A percentile compares a stretch with the other conserved stretches of the same genome.
Conservation (phyloP, 495 filamentous ascomycete genomes). For the Neurospora cerealis region DNA sequence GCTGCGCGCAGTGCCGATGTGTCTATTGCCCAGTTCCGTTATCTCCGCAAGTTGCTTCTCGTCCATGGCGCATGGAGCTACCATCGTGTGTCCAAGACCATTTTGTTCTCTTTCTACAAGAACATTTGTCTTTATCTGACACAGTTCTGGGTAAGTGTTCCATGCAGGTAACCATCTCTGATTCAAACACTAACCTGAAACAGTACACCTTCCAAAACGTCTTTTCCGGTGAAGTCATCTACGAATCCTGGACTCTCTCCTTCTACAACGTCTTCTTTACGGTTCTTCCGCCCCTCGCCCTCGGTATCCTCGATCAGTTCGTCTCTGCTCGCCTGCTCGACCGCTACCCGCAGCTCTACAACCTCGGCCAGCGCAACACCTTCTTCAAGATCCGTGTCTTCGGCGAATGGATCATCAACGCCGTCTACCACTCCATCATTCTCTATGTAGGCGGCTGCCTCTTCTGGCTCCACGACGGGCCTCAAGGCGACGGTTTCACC, state of each 20-base stretch:
- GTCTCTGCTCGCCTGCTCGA: slow-evolving; percentile 94
- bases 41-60: slow-evolving; percentile 84
- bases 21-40: slow-evolving; percentile 93
- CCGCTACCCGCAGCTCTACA: slow-evolving; percentile 94
- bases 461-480: slow-evolving; percentile 72
- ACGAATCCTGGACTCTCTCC: slow-evolving; percentile 97
- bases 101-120: slow-evolving; percentile 98
- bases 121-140: slow-evolving; percentile 98
- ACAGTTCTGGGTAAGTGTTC: slow-evolving; percentile 79
- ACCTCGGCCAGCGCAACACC: slow-evolving; percentile 78
- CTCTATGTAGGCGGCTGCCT: slow-evolving; percentile 76
- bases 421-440: slow-evolving; percentile 91
- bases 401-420: slow-evolving; percentile 83
- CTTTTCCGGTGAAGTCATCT: slow-evolving; percentile 96
- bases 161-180: not conserved
- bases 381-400: slow-evolving; percentile 93
- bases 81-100: slow-evolving; percentile 90
- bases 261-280: slow-evolving; percentile 99
- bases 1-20: slow-evolving; percentile 94
- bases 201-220: slow-evolving; percentile 96
- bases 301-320: slow-evolving; percentile 97
- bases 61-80: slow-evolving; percentile 98
- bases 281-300: slow-evolving; percentile 81
- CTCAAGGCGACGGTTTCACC: slow-evolving; percentile 60
- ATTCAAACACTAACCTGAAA: slow-evolving; percentile 24